A percentile compares a stretch with the other conserved stretches of the same genome.
Conservation (phyloP, 2,329 filamentous ascomycete species). For the Thyridium curvatum region DNA sequence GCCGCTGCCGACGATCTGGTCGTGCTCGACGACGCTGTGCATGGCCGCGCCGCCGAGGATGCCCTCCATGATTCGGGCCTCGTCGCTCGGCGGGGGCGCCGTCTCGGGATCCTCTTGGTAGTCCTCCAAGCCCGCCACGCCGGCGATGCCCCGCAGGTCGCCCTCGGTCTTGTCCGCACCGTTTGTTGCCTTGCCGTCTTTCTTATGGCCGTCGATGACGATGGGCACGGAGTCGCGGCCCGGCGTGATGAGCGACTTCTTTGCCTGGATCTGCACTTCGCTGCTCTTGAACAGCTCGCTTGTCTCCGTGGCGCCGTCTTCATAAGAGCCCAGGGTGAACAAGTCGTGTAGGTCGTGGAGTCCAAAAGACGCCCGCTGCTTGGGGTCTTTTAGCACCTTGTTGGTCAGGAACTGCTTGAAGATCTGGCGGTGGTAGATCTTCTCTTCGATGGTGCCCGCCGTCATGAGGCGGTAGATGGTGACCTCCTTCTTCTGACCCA, state of each 20-base stretch:
- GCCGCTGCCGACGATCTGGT: constrained; percentile 75
- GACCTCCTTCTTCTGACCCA: constrained; percentile 92
- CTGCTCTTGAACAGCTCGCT: constrained; percentile 83
- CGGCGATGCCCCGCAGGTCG: constrained; percentile 27
- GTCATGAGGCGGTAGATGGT: constrained; percentile 98
- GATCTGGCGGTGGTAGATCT: constrained; percentile 97
- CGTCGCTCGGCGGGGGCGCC: constrained; percentile 41
- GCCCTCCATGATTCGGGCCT: constrained; percentile 77
- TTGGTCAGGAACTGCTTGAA: constrained; percentile 98
- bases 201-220: background rate
- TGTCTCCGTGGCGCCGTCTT: constrained; percentile 71
- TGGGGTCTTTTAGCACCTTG: constrained; percentile 90
- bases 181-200: constrained; percentile 1
- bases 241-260: constrained; percentile 19
- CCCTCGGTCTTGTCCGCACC: constrained; percentile 10
- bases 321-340: constrained; percentile 68
- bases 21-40: constrained; percentile 88
- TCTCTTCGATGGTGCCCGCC: constrained; percentile 95
- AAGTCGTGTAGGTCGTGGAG: constrained; percentile 86
- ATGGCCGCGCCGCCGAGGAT: constrained; percentile 84
- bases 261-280: constrained; percentile 55
- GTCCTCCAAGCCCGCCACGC: constrained; percentile 59
- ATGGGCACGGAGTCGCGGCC: constrained; percentile 14
- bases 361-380: constrained; percentile 86
- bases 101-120: constrained; percentile 40